These are phyloP conservation scores for Perilla frutescens DNA, from an alignment of 257 asterid species.

Conservation along the genomic window DNA sequence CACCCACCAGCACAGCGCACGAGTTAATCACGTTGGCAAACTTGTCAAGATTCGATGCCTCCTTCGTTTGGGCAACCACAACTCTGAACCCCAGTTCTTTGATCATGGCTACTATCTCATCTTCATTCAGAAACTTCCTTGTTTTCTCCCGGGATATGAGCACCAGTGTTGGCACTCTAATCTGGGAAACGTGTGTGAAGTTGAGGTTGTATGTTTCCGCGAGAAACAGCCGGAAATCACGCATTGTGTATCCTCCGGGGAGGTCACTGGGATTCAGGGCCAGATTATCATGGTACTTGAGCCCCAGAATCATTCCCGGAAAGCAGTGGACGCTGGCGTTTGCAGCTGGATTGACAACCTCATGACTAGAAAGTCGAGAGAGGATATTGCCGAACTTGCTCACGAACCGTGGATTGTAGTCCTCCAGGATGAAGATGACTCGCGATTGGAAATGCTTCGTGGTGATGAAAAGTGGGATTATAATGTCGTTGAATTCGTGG, in stretches of 20 bases:
- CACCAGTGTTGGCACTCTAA: conserved; percentile 39
- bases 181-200: conserved; percentile 39
- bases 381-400: conserved; percentile 45
- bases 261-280: conserved; percentile 46
- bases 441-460: conserved; percentile 44
- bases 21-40: conserved; percentile 46
- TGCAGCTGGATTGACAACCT: conserved; percentile 45
- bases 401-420: conserved; percentile 46
- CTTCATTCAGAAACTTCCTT: conserved; percentile 57
- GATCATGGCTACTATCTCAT: conserved; percentile 47
- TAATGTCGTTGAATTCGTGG: conserved; percentile 65
- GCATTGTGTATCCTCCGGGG: conserved; percentile 49
- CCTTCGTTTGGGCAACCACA: conserved; percentile 29
- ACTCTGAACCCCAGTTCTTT: conserved; percentile 58
- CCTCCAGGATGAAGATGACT: conserved; percentile 48
- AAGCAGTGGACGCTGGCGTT: conserved; percentile 56
- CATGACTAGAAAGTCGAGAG: conserved; percentile 38
- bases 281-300: conserved; percentile 51
- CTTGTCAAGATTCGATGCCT: conserved; percentile 37
- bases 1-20: conserved; percentile 61
- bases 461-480: conserved; percentile 68
- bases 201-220: conserved; percentile 38
- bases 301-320: conserved; percentile 55
- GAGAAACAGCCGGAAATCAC: conserved; percentile 48
- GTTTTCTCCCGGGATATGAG: conserved; percentile 51